Base-by-base conservation (phyloP, 345 rosid species). In the Brassica juncea region DNA sequence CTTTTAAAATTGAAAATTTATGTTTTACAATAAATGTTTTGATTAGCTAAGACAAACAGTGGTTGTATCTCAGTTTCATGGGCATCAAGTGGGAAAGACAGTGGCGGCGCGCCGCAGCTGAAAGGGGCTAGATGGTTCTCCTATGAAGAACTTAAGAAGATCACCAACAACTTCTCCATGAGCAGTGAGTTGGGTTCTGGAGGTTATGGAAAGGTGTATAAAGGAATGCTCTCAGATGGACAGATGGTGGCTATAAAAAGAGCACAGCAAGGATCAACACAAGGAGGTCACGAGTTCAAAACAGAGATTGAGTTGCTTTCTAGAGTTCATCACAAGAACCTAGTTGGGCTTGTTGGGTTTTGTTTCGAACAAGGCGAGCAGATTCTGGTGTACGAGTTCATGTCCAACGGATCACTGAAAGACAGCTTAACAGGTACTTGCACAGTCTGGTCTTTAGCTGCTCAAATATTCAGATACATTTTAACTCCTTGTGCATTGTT, bases 81-180 rank as follows among this genome's bases (percentile, higher is more conserved):
- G 99, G 92, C 84, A 37, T 86, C 98, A 0, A 89, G 97, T 54
- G 91, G 95, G 21, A 93, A 87, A 84, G 94, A 93, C 77, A 90
- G 90, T 1, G 96, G 98, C 1, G 90, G 94, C 0, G 96, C 94
- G 14, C 98, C 99, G 1, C 92, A 92, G 75, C 75, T 95, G 82
- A 95, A 92, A 87, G 99, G 99, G 63, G 97, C 99, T 52, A 81
- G 98, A 75, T 92, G 95, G 98, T 92, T 95, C 83, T 93, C 96
- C 5, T 93, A 84, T 23, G 99, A 91, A 30, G 99, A 95, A 84
- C 98, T 95, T 55, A 95, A 84, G 81, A 95, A 84, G 78, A 79
- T 89, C 86, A 91, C 97, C 3, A 77, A 79, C 77, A 88, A 89
- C 58, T 93, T 95, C 84, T 89, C 96, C 1, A 86, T 82, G 54